Evolutionary conservation across 352 stramenopile species (phyloP).

Genomic region (Globisporangium nunn): DNA sequence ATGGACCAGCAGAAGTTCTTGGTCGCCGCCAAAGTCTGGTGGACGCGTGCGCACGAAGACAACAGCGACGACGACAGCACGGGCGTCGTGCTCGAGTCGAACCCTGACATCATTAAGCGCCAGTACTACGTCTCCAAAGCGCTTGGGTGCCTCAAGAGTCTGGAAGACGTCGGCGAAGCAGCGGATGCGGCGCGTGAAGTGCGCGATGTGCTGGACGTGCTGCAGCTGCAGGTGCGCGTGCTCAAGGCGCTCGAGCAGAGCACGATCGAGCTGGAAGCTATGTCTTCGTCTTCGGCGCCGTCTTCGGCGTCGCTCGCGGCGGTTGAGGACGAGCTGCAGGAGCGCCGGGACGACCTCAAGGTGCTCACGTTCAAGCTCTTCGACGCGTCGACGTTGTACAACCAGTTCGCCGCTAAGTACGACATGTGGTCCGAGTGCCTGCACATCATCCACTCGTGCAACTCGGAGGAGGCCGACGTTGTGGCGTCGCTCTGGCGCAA

Average conservation of each 20-base stretch:
- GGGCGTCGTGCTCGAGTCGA: conserved; percentile 40
- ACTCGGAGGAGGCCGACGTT: conserved; percentile 74
- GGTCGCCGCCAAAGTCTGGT: conserved; percentile 78
- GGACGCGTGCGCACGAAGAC: conserved; percentile 63
- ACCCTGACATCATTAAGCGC: conserved; percentile 72
- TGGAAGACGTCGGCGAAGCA: conserved; percentile 66
- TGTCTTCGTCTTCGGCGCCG: too few species aligned
- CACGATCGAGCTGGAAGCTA: conserved; percentile 53
- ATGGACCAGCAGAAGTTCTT: conserved; percentile 86
- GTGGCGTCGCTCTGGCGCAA: conserved; percentile 62
- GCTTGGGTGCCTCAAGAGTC: conserved; percentile 66
- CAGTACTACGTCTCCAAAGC: conserved; percentile 82
- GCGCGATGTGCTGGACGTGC: conserved; percentile 72
- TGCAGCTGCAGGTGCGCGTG: conserved; percentile 79
- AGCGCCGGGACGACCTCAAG: conserved; percentile 54
- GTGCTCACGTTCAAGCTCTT: conserved; percentile 73
- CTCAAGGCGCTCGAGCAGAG: conserved; percentile 68
- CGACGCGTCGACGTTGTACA: conserved; percentile 79
- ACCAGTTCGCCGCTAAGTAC: conserved; percentile 81
- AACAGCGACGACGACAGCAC: conserved; percentile 30
- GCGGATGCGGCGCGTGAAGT: conserved; percentile 72
- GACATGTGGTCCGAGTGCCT: conserved; percentile 84
- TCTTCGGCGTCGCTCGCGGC: conserved; percentile 20
- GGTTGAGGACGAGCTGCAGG: conserved; percentile 34
- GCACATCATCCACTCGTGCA: conserved; percentile 80